Evolutionary conservation across 306 rosid species (phyloP).

Genomic region (Herpetospermum pedunculosum): DNA sequence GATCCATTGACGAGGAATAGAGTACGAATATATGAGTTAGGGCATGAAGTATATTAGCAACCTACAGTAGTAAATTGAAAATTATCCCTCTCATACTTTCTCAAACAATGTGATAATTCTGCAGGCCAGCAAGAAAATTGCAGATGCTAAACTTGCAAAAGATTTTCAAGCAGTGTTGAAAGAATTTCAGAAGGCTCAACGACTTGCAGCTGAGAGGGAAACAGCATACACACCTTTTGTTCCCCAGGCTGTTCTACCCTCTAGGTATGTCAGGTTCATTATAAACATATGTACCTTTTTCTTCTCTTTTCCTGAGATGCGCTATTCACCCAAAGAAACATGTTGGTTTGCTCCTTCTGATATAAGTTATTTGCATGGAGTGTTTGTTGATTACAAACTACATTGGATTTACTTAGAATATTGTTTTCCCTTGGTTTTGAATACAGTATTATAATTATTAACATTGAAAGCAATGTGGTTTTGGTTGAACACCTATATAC

Average conservation of each 20-base stretch:
- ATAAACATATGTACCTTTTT: background rate
- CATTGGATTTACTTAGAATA: background rate
- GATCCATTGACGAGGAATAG: background rate
- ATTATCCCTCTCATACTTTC: background rate
- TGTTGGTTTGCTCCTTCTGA: background rate
- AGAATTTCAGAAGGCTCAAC: conserved; percentile 95
- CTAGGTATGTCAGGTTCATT: conserved; percentile 37
- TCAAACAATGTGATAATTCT: conserved; percentile 7
- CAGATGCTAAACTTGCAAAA: conserved; percentile 94
- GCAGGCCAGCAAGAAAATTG: conserved; percentile 85
- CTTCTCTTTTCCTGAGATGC: background rate
- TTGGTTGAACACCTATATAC: conserved; percentile 15
- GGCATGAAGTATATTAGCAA: background rate
- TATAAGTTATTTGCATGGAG: background rate
- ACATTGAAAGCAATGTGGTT: background rate
- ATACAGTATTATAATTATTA: background rate
- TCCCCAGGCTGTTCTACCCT: conserved; percentile 60
- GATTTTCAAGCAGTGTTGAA: conserved; percentile 89
- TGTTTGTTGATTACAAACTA: background rate
- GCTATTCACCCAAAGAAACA: background rate
- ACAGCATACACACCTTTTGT: conserved; percentile 80
- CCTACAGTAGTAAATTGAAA: background rate
- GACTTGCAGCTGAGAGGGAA: conserved; percentile 96
- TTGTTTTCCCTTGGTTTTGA: background rate
- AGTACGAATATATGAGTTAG: background rate